Percentiles rank a stretch among this genome's conserved stretches.
These are phyloP conservation scores for Pseudocercospora fijiensis DNA, from an alignment of 2,329 filamentous ascomycete species.

Conservation along the genomic window DNA sequence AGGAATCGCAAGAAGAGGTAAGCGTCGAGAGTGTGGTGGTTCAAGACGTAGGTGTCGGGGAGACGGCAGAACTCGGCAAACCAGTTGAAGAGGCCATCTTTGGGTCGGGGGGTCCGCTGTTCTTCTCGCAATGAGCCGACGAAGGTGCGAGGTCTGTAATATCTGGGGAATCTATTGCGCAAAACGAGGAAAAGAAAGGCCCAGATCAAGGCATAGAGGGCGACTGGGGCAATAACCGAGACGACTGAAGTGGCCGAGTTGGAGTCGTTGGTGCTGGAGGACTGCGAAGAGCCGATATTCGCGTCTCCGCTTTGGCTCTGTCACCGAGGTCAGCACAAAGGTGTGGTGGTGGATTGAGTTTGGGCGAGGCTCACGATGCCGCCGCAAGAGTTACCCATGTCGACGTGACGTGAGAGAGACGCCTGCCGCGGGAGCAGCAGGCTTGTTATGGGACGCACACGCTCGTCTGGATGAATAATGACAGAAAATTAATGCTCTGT, in stretches of 20 bases:
- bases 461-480: background rate
- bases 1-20: slow-evolving; percentile 89
- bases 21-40: slow-evolving; percentile 88
- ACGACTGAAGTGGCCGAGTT: slow-evolving; percentile 38
- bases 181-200: slow-evolving; percentile 44
- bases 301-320: slow-evolving; percentile 25
- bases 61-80: slow-evolving; percentile 52
- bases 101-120: slow-evolving; percentile 43
- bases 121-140: slow-evolving; percentile 45
- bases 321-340: background rate
- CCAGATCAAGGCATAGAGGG: slow-evolving; percentile 38
- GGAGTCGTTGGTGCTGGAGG: slow-evolving; percentile 12
- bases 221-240: slow-evolving; percentile 38
- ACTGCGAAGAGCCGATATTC: slow-evolving; percentile 32
- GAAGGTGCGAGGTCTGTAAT: slow-evolving; percentile 48
- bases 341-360: background rate
- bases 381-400: slow-evolving; percentile 16
- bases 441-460: background rate
- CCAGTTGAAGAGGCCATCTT: slow-evolving; percentile 43
- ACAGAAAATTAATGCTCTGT: background rate
- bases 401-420: too few relatives aligned
- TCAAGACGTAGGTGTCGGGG: slow-evolving; percentile 75
- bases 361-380: slow-evolving; percentile 8
- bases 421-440: background rate
- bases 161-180: slow-evolving; percentile 45